A percentile compares a stretch with the other conserved stretches of the same genome.
These are phyloP conservation scores for Pyrenochaeta sp. DNA, from an alignment of 2,329 filamentous ascomycete genomes.

Conservation along the genomic window DNA sequence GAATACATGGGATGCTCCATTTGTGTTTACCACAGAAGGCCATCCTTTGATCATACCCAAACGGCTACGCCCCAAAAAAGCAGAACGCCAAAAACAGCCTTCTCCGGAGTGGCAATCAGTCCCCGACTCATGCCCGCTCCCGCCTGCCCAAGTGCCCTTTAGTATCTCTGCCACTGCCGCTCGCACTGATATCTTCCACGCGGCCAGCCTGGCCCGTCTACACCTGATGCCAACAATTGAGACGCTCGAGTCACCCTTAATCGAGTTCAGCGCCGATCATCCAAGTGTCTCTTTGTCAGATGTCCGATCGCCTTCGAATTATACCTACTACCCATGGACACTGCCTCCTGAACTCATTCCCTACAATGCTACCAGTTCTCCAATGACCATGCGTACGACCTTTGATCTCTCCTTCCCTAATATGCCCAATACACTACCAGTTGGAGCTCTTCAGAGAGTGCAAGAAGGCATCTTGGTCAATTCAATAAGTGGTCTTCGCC, in stretches of 20 bases:
- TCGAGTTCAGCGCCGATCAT: slow-evolving; percentile 61
- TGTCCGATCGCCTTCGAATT: slow-evolving; percentile 71
- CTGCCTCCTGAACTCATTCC: slow-evolving; percentile 79
- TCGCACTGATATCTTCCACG: slow-evolving; percentile 84
- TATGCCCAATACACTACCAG: slow-evolving; percentile 57
- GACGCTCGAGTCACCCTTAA: slow-evolving; percentile 65
- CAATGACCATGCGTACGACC: slow-evolving; percentile 73
- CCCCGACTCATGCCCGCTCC: slow-evolving; percentile 70
- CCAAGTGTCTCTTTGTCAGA: slow-evolving; percentile 64
- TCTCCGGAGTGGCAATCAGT: slow-evolving; percentile 20
- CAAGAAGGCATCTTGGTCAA: slow-evolving; percentile 67
- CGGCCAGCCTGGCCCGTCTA: slow-evolving; percentile 82
- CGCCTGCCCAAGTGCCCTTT: slow-evolving; percentile 67
- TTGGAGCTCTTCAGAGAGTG: slow-evolving; percentile 63
- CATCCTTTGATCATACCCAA: slow-evolving; percentile 86
- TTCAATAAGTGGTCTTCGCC: slow-evolving; percentile 65
- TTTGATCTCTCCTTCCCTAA: slow-evolving; percentile 73
- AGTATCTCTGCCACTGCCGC: slow-evolving; percentile 81
- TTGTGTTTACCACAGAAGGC: slow-evolving; percentile 95
- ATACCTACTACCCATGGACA: slow-evolving; percentile 93
- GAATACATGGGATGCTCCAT: slow-evolving; percentile 84
- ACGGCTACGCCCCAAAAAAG: slow-evolving; percentile 34
- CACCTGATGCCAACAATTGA: slow-evolving; percentile 71
- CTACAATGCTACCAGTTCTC: slow-evolving; percentile 76
- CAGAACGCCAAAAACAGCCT: background rate